phyloP scores from a whole-genome alignment of 2,329 filamentous ascomycete genomes.

The Colletotrichum godetiae region DNA sequence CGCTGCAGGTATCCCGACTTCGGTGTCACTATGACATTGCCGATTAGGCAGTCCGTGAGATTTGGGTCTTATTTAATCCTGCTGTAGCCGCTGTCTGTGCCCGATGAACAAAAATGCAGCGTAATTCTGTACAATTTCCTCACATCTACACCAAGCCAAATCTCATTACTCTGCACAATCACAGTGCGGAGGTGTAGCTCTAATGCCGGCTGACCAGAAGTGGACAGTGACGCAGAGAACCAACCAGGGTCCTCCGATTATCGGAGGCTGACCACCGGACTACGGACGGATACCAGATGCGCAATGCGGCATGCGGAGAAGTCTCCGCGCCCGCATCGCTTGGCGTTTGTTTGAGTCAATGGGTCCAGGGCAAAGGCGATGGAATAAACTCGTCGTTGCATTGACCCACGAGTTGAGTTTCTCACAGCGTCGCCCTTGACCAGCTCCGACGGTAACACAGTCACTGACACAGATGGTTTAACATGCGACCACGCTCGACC shows the following conservation, averaged over 20 bases:
- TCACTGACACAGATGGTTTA: not conserved
- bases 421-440: not conserved
- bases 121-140: too few relatives aligned
- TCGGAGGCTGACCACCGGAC: conserved; percentile 19
- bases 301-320: conserved; percentile 11
- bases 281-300: not conserved
- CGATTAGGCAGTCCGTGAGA: too few relatives aligned
- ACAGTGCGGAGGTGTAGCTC: not conserved
- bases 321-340: conserved; percentile 1
- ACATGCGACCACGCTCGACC: conserved; percentile 1
- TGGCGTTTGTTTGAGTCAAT: not conserved
- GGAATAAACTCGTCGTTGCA: not conserved
- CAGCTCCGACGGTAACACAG: not conserved
- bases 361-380: not conserved
- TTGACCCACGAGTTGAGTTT: not conserved
- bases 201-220: not conserved
- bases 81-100: too few relatives aligned
- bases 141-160: too few relatives aligned
- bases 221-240: not conserved
- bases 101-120: too few relatives aligned
- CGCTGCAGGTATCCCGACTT: not conserved
- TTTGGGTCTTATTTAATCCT: too few relatives aligned
- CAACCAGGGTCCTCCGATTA: conserved; percentile 8
- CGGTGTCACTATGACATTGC: too few relatives aligned
- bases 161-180: not conserved